Base-by-base conservation (phyloP, 2,329 filamentous ascomycete species). In the Pezicula neosporulosa region DNA sequence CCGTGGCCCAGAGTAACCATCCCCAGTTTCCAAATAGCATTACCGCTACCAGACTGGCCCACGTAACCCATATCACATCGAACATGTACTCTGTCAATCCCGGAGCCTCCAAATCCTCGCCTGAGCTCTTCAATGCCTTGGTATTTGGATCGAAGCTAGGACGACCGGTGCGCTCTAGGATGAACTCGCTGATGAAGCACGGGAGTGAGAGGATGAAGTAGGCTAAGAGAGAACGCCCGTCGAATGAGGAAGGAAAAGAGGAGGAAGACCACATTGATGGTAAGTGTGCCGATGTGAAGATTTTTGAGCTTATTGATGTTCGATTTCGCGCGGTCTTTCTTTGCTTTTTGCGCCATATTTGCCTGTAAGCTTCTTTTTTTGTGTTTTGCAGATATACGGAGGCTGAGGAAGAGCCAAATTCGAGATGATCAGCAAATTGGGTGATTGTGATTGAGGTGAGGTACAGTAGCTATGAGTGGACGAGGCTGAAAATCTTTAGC, bases 31-130 rank as follows among this genome's bases (percentile, higher is more conserved):
- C 94, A 44, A 93, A 81, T 27, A 96, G 57, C 15, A 87, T 79
- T 13, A 86, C 91, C n/a, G 87, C 69, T 8, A 86, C 71, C 38
- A 90, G 75, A 49, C 85, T 88, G 10, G 82, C 85, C 86, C 92
- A 97, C 0, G 91, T 97, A 74, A 96, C 90, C 82, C 96, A 97
- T 48, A 96, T 76, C 46, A 96, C 82, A 72, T 99, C 94, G 80
- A 96, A 99, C 87, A 97, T 90, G 76, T 95, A 97, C 72, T 97
- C 94, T 10, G 93, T 97, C 75, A 99, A 73, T 4, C 94, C 94
- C 33, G 86, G 81, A 9, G 90, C 89, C 48, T 88, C 84, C 47
- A 99, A 81, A 68, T 99, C 94, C 68, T 97, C 92, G 41, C 94
- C 93, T 1, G 89, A 77, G 30, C 80, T 83, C 67, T 82, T 85